A percentile compares a stretch with the other conserved stretches of the same genome.
These are phyloP conservation scores for Neurospora tetraspora DNA, from an alignment of 495 filamentous ascomycete genomes.

Conservation along the genomic window DNA sequence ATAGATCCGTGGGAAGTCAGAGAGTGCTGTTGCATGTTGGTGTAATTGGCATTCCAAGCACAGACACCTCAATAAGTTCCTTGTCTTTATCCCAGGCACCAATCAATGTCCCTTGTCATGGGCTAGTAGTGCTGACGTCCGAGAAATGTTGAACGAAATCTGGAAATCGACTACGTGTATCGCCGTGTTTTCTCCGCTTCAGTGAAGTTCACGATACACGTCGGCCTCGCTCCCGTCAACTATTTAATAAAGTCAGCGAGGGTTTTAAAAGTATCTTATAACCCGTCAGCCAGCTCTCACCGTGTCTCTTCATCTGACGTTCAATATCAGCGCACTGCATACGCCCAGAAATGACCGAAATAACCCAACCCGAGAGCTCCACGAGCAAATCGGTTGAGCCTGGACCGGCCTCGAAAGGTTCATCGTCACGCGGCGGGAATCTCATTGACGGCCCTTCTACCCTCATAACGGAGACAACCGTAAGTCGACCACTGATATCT, in stretches of 20 bases:
- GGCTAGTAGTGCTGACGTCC: not conserved
- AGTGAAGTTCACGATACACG: not conserved
- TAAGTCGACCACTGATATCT: not conserved
- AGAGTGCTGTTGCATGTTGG: not conserved
- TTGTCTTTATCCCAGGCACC: not conserved
- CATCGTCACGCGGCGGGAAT: not conserved
- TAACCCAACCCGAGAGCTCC: not conserved
- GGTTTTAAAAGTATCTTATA: not conserved
- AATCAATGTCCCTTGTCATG: not conserved
- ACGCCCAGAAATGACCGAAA: not conserved
- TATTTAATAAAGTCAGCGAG: not conserved
- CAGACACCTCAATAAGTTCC: not conserved
- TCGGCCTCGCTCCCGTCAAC: not conserved
- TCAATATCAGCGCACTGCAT: not conserved
- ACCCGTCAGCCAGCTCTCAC: not conserved
- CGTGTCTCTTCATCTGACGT: not conserved
- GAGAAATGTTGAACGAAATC: not conserved
- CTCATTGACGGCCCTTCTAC: not conserved
- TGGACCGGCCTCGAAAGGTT: not conserved
- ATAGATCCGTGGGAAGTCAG: not conserved
- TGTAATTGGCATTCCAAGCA: not conserved
- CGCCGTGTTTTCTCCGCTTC: not conserved
- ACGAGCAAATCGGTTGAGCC: not conserved
- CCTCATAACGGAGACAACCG: not conserved
- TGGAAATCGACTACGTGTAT: not conserved